phyloP scores from a whole-genome alignment of 306 rosid genomes.

The Crotalaria pallida region DNA sequence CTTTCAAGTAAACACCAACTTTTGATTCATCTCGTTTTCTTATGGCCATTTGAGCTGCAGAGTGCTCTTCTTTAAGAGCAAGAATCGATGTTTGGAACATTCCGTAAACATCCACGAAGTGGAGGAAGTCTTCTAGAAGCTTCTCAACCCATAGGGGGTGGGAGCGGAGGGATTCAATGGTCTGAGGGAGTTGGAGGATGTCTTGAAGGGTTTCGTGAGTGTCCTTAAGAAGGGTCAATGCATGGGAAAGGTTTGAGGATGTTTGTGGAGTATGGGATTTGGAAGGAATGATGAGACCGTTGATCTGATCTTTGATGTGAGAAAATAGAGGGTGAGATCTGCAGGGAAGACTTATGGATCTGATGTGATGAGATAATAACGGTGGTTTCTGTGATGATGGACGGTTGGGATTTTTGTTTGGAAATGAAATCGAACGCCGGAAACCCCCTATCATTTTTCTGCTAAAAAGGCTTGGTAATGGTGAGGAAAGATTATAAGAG shows the following conservation, averaged over 20 bases:
- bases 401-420: slow-evolving; percentile 60
- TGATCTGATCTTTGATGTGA: slow-evolving; percentile 57
- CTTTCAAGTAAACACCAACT: slow-evolving; percentile 31
- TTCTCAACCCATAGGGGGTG: slow-evolving; percentile 50
- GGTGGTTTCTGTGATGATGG: slow-evolving; percentile 30
- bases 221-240: slow-evolving; percentile 46
- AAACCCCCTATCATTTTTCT: slow-evolving; percentile 75
- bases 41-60: slow-evolving; percentile 62
- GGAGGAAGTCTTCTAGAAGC: slow-evolving; percentile 66
- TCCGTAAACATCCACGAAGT: slow-evolving; percentile 67
- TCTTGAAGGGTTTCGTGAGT: slow-evolving; percentile 58
- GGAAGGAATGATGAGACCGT: slow-evolving; percentile 28
- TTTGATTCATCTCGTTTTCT: slow-evolving; percentile 54
- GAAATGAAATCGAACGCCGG: slow-evolving; percentile 74
- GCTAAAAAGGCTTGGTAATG: too few relatives aligned
- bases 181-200: slow-evolving; percentile 71
- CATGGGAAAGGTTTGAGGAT: slow-evolving; percentile 42
- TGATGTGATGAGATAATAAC: slow-evolving; percentile 54
- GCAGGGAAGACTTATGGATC: slow-evolving; percentile 89
- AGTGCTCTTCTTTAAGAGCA: slow-evolving; percentile 48
- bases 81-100: slow-evolving; percentile 60
- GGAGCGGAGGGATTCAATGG: slow-evolving; percentile 59
- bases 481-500: not conserved
- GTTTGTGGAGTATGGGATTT: slow-evolving; percentile 16
- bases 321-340: slow-evolving; percentile 81